A percentile compares a stretch with the other conserved stretches of the same genome.
phyloP scores from a whole-genome alignment of 1,139 yeast species.

The Suhomyces kunorum region DNA sequence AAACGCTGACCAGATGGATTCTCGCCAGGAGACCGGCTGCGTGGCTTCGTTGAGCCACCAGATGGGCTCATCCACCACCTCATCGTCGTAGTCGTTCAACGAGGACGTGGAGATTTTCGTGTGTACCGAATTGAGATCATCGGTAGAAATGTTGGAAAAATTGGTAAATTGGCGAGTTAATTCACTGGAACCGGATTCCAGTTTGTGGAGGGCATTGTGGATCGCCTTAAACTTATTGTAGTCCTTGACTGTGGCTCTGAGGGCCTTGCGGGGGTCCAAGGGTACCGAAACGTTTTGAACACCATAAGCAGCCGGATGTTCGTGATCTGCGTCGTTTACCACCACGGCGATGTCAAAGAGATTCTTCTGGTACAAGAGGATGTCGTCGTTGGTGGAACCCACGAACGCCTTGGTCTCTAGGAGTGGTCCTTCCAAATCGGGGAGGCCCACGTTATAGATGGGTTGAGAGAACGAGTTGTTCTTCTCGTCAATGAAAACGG shows the following conservation, averaged over 20 bases:
- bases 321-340: conserved; percentile 26
- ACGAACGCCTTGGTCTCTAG: conserved; percentile 42
- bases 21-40: conserved; percentile 62
- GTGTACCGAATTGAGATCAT: conserved; percentile 24
- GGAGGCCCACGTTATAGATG: conserved; percentile 64
- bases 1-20: conserved; percentile 68
- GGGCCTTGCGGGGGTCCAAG: conserved; percentile 14
- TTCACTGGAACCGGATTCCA: background rate
- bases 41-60: conserved; percentile 51
- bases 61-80: conserved; percentile 32
- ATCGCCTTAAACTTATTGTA: conserved; percentile 39
- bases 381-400: conserved; percentile 74
- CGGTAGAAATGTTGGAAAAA: conserved; percentile 20
- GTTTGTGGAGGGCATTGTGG: conserved; percentile 29
- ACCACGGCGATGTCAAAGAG: conserved; percentile 53
- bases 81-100: conserved; percentile 5
- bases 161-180: conserved; percentile 14
- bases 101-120: conserved; percentile 21
- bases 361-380: conserved; percentile 55
- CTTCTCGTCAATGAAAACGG: conserved; percentile 19
- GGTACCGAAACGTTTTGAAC: conserved; percentile 12
- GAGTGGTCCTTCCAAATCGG: conserved; percentile 43
- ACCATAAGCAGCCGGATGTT: conserved; percentile 11
- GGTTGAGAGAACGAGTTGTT: conserved; percentile 42
- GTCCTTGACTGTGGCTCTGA: conserved; percentile 39